Conservation (phyloP, 225 moss, liverwort and hornwort species). For the Polytrichum commune region DNA sequence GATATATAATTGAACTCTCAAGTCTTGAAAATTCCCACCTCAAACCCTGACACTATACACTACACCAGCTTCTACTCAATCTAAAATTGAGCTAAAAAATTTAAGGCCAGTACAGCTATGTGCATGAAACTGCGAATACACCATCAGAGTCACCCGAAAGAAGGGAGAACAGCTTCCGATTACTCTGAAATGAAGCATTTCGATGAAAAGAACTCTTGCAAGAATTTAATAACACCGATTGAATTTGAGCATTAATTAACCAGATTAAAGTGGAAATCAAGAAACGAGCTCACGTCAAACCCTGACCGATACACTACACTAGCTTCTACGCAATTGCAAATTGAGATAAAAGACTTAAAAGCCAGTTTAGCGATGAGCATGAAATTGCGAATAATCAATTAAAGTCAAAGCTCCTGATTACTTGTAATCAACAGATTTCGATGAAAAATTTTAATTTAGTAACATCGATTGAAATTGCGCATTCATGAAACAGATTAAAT, state of each 20-base stretch:
- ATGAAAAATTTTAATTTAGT: no score
- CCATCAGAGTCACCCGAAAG: not conserved
- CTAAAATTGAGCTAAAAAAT: not conserved
- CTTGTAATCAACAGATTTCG: no score
- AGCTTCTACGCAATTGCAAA: no score
- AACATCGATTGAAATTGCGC: no score
- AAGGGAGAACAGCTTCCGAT: not conserved
- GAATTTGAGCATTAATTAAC: no score
- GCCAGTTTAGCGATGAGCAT: not conserved
- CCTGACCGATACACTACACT: constrained; percentile 53
- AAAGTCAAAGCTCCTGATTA: not conserved
- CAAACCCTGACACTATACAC: constrained; percentile 70
- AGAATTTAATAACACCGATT: no score
- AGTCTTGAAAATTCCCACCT: constrained; percentile 31
- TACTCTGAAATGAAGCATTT: no score
- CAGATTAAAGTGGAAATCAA: not conserved
- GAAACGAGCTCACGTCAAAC: constrained; percentile 54
- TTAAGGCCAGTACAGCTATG: constrained; percentile 3
- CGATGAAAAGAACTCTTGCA: no score
- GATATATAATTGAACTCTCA: no score
- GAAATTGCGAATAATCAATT: not conserved
- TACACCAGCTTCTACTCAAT: no score
- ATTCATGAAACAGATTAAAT: no score
- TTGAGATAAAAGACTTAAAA: not conserved
- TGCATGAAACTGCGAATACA: not conserved